Base-by-base conservation (phyloP, 768 basidiomycete species). In the Tylopilus intermedius region DNA sequence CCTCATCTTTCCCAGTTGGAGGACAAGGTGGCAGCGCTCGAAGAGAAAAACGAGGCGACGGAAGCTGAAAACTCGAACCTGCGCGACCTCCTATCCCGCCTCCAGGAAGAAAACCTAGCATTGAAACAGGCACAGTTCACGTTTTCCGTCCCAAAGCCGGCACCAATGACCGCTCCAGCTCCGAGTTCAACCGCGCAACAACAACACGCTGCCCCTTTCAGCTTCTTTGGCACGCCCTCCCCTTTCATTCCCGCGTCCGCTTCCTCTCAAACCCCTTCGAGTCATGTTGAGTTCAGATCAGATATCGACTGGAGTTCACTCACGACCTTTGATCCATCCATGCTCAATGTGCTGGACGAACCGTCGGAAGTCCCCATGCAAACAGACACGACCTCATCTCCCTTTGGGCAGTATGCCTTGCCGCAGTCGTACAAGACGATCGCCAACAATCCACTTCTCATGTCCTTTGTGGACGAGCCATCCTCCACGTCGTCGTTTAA, bases 1-100 rank as follows among this genome's bases (percentile, higher is more conserved):
- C 47, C 59, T 53, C 51, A 49, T 32, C 26, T 29, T 27, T 30
- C 27, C 18, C 42, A 96, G 90, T 77, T 98, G 49, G 95, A 98
- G 68, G 92, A 94, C 68, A 84, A 94, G 67, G 84, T 97, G 18
- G 83, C 88, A 3, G 85, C 82, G 38, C 83, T 97, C 22, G 91
- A 94, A 64, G 82, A 83, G 5, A 88, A 90, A 71, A 89, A 90
- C 57, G 82, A 85, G 42, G 76, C 76, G 22, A 79, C 87, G 0
- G 72, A 73, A 50, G 72, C 83, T 22, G 94, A 95, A 72, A 95
- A 97, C 60, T 86, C 88, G 56, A 95, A 94, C 63, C 76, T 96
- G 22, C 84, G 89, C 43, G 93, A 94, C 64, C 78, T 95, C 47
- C 77, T 95, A 41, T 73, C 81, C 47, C 82, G 93, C 11, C 75